Conservation (phyloP, 2,329 filamentous ascomycete genomes). For the Dactylella cylindrospora region DNA sequence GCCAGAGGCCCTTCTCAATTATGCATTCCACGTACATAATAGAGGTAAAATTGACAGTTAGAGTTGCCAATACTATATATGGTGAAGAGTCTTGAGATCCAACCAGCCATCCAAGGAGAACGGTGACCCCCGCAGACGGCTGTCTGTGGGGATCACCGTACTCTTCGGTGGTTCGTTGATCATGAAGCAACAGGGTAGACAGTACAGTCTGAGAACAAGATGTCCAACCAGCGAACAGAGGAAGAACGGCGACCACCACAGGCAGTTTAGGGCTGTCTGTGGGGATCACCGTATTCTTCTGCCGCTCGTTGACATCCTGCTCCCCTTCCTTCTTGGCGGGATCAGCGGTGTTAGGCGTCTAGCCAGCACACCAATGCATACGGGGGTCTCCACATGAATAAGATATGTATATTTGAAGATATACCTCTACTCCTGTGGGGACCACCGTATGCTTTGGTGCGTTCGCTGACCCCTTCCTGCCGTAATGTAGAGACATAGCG, state of each 20-base stretch:
- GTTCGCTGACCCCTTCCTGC: slow-evolving; percentile 9
- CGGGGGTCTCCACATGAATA: slow-evolving; percentile 35
- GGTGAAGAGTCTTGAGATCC: background rate
- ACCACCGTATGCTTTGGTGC: slow-evolving; percentile 40
- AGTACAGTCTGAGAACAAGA: background rate
- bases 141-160: slow-evolving; percentile 45
- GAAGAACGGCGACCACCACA: slow-evolving; percentile 43
- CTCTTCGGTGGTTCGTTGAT: slow-evolving; percentile 36
- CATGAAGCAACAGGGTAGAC: background rate
- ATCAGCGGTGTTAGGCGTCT: background rate
- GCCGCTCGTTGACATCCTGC: slow-evolving; percentile 34
- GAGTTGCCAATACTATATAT: too few species aligned
- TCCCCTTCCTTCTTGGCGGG: background rate
- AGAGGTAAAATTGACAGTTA: too few species aligned
- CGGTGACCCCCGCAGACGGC: slow-evolving; percentile 41
- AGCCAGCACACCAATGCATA: slow-evolving; percentile 34
- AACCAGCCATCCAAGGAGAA: slow-evolving; percentile 38
- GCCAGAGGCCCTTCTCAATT: too few species aligned
- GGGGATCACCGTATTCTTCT: slow-evolving; percentile 45
- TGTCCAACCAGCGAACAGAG: slow-evolving; percentile 40
- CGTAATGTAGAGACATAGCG: background rate
- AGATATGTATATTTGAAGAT: slow-evolving; percentile 42
- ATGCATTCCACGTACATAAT: too few species aligned
- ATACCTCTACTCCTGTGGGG: slow-evolving; percentile 45
- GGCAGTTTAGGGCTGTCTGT: slow-evolving; percentile 34